phyloP scores from a whole-genome alignment of 140 eudicot genomes.

The Bidens hawaiensis region DNA sequence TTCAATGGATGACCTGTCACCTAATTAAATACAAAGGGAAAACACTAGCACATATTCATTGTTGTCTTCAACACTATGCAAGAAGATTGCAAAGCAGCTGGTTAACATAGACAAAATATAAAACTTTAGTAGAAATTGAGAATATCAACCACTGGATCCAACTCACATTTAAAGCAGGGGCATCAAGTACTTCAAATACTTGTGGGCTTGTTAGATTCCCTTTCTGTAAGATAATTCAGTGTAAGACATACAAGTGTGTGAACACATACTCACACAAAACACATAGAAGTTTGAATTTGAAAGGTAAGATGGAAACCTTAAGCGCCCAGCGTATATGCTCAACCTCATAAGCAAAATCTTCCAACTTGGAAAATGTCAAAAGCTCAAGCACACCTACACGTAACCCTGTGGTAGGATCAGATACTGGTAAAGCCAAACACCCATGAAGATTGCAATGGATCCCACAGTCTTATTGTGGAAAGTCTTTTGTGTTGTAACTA shows the following conservation, averaged over 20 bases:
- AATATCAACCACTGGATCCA: not conserved
- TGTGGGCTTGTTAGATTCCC: not conserved
- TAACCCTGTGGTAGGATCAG: slow-evolving; percentile 15
- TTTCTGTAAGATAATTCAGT: not conserved
- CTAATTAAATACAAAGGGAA: not conserved
- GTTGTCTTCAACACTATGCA: not conserved
- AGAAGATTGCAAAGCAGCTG: slow-evolving; percentile 2
- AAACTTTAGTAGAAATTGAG: not conserved
- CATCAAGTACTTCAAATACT: slow-evolving; percentile 9
- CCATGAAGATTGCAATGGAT: slow-evolving; percentile 13
- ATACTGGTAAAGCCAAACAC: slow-evolving; percentile 27
- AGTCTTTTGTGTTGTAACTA: slow-evolving; percentile 9
- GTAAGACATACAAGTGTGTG: not conserved
- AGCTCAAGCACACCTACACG: slow-evolving; percentile 39
- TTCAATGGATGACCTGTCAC: not conserved
- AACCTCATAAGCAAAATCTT: slow-evolving; percentile 8
- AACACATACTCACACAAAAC: not conserved
- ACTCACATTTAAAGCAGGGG: slow-evolving; percentile 1
- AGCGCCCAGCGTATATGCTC: not conserved
- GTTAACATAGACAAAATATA: not conserved
- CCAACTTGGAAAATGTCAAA: not conserved
- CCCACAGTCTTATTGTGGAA: slow-evolving; percentile 6
- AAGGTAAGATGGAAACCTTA: slow-evolving; percentile 4
- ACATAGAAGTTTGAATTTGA: not conserved
- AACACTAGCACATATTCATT: slow-evolving; percentile 5